Evolutionary conservation across 2,329 filamentous ascomycete genomes (phyloP), one percentile per base, ranked within the genome.

Genomic region (Cercospora sojina): DNA sequence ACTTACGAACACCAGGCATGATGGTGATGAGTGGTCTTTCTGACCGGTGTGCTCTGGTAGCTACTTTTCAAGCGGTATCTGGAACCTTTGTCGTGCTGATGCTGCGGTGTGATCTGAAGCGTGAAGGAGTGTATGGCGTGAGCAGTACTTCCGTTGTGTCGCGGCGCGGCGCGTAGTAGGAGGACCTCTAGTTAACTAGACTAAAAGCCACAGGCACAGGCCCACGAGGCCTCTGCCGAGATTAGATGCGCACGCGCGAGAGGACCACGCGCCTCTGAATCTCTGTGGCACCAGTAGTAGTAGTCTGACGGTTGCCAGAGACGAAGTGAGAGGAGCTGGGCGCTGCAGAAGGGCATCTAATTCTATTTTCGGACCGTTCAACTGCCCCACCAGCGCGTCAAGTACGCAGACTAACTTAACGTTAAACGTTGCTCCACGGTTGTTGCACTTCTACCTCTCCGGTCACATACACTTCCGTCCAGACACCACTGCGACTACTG

Each of bases 1-100:
- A 71, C 69, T 67, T 59, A 71, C 69, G 69, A 61, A 71, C 68
- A 55, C 69, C 69, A 32, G 69, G 69, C 69, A 71, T 71, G 31
- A 25, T 62, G 47, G n/a, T 29, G 60, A 20, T 18, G 57, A 29
- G 51, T 16, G 20, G 51, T 32, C 16, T 29, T 25, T 56, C 25
- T 31, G 51, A 27, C 23, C 12, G 51, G 13, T 27, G 25, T 9
- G 51, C 23, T 29, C 29, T 49, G 43, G 43, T 25, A 23, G 43
- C 43, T 23, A 49, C 20, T 13, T 49, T 10, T 49, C 7, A 49
- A 12, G 43, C 43, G 18, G 43, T 23, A 23, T 25, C 43, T 49
- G 43, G 35, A 41, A 41, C 16, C 35, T 41, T 41, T 49, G 18
- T 20, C 13, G 18, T 23, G 43, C 43, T 49, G 43, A 49, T 23